Conservation (phyloP, 768 basidiomycete species). For the Nidula microcarpa region DNA sequence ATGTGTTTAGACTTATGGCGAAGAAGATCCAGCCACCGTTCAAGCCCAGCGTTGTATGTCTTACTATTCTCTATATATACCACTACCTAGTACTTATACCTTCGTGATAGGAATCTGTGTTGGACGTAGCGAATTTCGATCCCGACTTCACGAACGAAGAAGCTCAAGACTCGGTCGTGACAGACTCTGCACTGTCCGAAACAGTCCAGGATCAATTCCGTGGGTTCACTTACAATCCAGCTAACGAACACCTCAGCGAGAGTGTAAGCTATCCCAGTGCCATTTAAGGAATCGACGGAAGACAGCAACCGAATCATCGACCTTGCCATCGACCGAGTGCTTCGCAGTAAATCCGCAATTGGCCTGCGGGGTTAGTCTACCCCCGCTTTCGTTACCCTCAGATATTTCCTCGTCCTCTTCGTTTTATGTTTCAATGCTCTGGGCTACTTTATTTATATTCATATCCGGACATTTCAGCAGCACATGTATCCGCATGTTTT, state of each 20-base stretch:
- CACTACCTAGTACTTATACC: neutral
- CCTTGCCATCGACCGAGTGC: too few species aligned
- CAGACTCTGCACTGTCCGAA: constrained; percentile 87
- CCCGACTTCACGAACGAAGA: constrained; percentile 96
- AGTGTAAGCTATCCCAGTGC: constrained; percentile 66
- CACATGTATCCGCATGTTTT: too few species aligned
- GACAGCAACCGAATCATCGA: too few species aligned
- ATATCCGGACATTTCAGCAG: too few species aligned
- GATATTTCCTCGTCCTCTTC: too few species aligned
- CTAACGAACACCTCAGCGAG: constrained; percentile 81
- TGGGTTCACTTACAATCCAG: constrained; percentile 87
- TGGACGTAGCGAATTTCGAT: constrained; percentile 97
- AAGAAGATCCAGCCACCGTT: constrained; percentile 98
- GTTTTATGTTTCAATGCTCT: too few species aligned
- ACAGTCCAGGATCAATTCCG: constrained; percentile 96
- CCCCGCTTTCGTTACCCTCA: too few species aligned
- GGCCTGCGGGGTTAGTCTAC: too few species aligned
- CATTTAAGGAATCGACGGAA: constrained; percentile 20
- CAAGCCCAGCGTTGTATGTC: constrained; percentile 90
- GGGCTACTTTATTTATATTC: too few species aligned
- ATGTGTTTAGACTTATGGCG: constrained; percentile 55
- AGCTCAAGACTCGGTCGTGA: constrained; percentile 93
- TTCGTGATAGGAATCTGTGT: constrained; percentile 69
- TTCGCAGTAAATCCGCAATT: too few species aligned
- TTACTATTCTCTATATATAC: neutral